A percentile compares a stretch with the other conserved stretches of the same genome.
Conservation (phyloP, 2,329 filamentous ascomycete species). For the Thelonectria blattea region DNA sequence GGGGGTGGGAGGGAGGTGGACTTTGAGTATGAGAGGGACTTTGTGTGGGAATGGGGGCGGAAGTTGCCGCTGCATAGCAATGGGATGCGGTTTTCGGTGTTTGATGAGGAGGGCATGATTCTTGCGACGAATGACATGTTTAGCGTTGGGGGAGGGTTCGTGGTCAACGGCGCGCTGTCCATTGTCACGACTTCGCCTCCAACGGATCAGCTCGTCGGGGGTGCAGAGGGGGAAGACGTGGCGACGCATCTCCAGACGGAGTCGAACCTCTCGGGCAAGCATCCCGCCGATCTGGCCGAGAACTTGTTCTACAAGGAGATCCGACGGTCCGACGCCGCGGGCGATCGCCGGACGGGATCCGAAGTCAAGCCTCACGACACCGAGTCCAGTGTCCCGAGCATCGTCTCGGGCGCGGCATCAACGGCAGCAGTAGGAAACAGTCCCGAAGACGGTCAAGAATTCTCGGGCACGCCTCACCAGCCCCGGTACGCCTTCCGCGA, state of each 20-base stretch:
- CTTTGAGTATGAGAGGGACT: conserved; percentile 57
- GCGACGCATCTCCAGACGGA: conserved; percentile 20
- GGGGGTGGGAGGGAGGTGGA: conserved; percentile 52
- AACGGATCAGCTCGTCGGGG: conserved; percentile 4
- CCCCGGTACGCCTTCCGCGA: conserved; percentile 56
- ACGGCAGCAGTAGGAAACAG: conserved; percentile 27
- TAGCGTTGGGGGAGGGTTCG: conserved; percentile 59
- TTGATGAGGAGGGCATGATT: conserved; percentile 52
- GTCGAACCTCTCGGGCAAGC: conserved; percentile 34
- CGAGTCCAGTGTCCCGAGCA: conserved; percentile 20
- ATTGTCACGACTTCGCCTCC: conserved; percentile 42
- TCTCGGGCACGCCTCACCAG: conserved; percentile 35
- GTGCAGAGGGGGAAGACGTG: background rate
- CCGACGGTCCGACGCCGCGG: conserved; percentile 52
- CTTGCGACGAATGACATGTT: conserved; percentile 58
- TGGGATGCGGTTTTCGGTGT: conserved; percentile 59
- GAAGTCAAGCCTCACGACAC: conserved; percentile 47
- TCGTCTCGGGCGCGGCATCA: conserved; percentile 1
- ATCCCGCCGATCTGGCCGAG: conserved; percentile 56
- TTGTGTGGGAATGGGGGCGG: conserved; percentile 58
- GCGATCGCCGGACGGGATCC: conserved; percentile 51
- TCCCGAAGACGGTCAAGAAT: conserved; percentile 22
- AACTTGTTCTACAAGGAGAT: conserved; percentile 61
- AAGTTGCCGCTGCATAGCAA: conserved; percentile 60
- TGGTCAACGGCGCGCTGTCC: conserved; percentile 57